Base-by-base conservation (phyloP, 768 basidiomycete genomes). In the Collybia sp. region DNA sequence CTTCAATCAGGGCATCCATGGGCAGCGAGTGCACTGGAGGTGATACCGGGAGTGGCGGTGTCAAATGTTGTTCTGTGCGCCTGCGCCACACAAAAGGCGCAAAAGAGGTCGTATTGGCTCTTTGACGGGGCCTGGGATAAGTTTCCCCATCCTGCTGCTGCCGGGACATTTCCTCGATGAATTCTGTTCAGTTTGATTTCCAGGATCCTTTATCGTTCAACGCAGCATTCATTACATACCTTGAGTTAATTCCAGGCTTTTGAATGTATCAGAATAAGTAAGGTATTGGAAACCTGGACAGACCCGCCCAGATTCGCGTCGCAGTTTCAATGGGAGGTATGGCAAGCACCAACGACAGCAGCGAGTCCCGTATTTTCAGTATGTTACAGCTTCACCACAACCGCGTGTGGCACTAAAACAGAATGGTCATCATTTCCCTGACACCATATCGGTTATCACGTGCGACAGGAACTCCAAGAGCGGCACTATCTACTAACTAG, bases 1-100 rank as follows among this genome's bases (percentile, higher is more conserved):
- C 66, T 20, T 67, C 58, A 31, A 79, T 72, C 20, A 78, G 63
- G 17, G 59, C 67, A 5, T 70, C 66, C 10, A 75, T 43, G 2
- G 69, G 60, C 5, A 69, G 48, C 13, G 70, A 60, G 25, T 64
- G 56, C 6, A 60, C 51, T 20, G 64, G 54, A 31, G 56, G 37
- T 6, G 51, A 51, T 1, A 42, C 8, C 6, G 40, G 25, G 5
- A 47, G 30, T 41, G 19, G 15, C 16, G 48, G 46, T 30, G 46
- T 32, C 1, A 55, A 40, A 25, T 53, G 47, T 2, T 58, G 46
- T 13, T 60, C 58, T 8, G 46, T 30, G 25, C 62, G 62, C 43
- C 56, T 55, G 4, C 63, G 58, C 62, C 63, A 63, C 46, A 43
- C 45, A 50, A 64, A 59, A 1, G 58, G 57, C 19, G 61, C 52